Percentiles rank a stretch among this genome's conserved stretches.
Conservation (phyloP, 495 filamentous ascomycete genomes). For the Diplogelasinospora grovesii region DNA sequence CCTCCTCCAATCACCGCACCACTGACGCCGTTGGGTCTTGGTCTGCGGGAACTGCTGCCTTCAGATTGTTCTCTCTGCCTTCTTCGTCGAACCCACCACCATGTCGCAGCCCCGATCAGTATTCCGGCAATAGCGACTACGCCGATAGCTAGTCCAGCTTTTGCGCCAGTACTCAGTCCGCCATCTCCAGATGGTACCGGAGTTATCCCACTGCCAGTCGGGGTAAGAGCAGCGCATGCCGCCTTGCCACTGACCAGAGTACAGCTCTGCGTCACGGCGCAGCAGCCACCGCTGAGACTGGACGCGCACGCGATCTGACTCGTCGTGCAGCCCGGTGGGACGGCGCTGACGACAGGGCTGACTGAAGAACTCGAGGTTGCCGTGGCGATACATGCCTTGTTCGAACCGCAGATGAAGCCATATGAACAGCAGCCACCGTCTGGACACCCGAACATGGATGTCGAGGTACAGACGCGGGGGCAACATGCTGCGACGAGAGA, state of each 20-base stretch:
- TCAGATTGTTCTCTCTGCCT: constrained; percentile 12
- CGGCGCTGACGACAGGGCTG: constrained; percentile 14
- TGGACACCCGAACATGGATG: constrained; percentile 37
- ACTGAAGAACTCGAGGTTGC: constrained; percentile 13
- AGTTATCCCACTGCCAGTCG: constrained; percentile 18
- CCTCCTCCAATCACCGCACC: constrained; percentile 5
- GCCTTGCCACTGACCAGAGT: constrained; percentile 51
- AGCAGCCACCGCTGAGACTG: constrained; percentile 66
- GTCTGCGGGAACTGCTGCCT: constrained; percentile 1
- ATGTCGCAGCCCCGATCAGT: constrained; percentile 29
- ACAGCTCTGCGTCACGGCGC: constrained; percentile 62
- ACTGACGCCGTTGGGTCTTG: constrained; percentile 2
- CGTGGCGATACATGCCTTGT: constrained; percentile 20
- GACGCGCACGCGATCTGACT: constrained; percentile 66
- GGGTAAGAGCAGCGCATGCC: constrained; percentile 38
- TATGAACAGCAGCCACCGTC: constrained; percentile 42
- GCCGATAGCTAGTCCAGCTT: constrained; percentile 41
- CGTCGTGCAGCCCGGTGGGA: constrained; percentile 54
- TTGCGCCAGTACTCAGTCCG: constrained; percentile 31
- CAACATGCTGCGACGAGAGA: constrained; percentile 30
- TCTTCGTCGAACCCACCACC: constrained; percentile 31
- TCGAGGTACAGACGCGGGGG: constrained; percentile 24
- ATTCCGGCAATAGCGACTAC: constrained; percentile 19
- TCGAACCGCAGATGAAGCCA: constrained; percentile 25
- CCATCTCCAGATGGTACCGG: neutral